A percentile compares a stretch with the other conserved stretches of the same genome.
These are phyloP conservation scores for Geotrichum cucujoidarum DNA, from an alignment of 1,139 yeast genomes.

Conservation along the genomic window DNA sequence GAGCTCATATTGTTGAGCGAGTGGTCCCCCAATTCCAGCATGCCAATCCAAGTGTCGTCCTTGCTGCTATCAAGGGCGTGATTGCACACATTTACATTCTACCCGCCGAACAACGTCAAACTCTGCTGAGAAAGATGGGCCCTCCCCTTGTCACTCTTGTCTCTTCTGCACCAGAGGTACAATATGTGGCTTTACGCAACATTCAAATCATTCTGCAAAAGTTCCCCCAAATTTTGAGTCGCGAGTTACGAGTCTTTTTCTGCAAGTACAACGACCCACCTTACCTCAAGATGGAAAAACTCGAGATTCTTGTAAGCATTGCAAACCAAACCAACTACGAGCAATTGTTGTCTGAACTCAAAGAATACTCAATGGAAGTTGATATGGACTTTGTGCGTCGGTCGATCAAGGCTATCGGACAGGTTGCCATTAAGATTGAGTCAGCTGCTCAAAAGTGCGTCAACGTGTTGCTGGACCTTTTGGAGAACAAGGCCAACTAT, in stretches of 20 bases:
- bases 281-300: constrained; percentile 84
- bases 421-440: constrained; percentile 77
- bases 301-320: constrained; percentile 82
- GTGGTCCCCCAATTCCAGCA: constrained; percentile 96
- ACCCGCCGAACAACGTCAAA: constrained; percentile 42
- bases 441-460: constrained; percentile 62
- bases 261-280: constrained; percentile 93
- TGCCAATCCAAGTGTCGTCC: constrained; percentile 92
- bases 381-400: constrained; percentile 84
- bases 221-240: constrained; percentile 72
- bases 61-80: constrained; percentile 79
- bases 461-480: constrained; percentile 65
- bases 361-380: constrained; percentile 89
- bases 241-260: constrained; percentile 85
- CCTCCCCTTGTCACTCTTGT: constrained; percentile 89
- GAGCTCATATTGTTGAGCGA: constrained; percentile 82
- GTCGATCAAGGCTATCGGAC: constrained; percentile 79
- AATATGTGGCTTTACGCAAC: constrained; percentile 88
- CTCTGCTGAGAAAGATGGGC: constrained; percentile 66
- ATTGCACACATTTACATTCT: constrained; percentile 63
- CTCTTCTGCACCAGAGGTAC: constrained; percentile 88
- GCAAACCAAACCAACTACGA: constrained; percentile 68
- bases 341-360: constrained; percentile 72
- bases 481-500: constrained; percentile 72
- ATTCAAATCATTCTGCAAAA: constrained; percentile 85